Evolutionary conservation across 2,329 filamentous ascomycete species (phyloP), one percentile per base, ranked within the genome.

Genomic region (Aspergillus vadensis): DNA sequence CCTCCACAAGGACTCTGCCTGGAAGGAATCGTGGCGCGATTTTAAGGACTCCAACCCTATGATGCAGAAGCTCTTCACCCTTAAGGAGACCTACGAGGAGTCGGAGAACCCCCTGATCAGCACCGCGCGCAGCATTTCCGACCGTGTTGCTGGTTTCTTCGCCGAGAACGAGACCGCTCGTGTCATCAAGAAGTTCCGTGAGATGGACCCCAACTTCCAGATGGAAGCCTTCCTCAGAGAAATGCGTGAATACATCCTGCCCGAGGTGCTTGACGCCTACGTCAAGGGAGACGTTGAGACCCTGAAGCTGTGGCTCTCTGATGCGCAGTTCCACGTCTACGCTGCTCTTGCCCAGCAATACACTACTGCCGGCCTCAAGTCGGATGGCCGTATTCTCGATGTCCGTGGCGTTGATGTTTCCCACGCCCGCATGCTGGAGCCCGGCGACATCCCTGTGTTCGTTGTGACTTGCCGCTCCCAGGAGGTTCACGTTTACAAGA

Each of bases 1-100:
- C 0, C 76, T 99, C 0, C 95, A 99, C 83, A 99, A 99, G 79
- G 95, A 99, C 69, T 89, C 95, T 14, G 91, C 91, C 21, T 98
- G 94, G 92, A 97, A 97, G 80, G 94, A 98, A 77, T 92, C 92
- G n/a, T 99, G 95, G 95, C 87, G 89, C 70, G 91, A 95, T 55
- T 99, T 98, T 85, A 89, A 90, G 65, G 95, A 99, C 76, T 88
- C 87, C 66, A 97, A 89, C 78, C 92, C 90, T 69, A 79, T 97
- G 61, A 91, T 97, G 75, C 94, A 97, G 78, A 88, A 90, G 60
- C 80, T 97, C 63, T 97, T 97, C 79, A 87, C 84, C 73, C 86
- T 97, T 79, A 93, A 94, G 79, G 87, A 86, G 59, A 88, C 88
- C 59, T 98, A 98, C 80, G 90, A 96, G 67, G 95, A 99, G 79